A percentile compares a stretch with the other conserved stretches of the same genome.
Evolutionary conservation across 2,329 filamentous ascomycete genomes (phyloP).

Genomic region (Trichocomaceae sp.): DNA sequence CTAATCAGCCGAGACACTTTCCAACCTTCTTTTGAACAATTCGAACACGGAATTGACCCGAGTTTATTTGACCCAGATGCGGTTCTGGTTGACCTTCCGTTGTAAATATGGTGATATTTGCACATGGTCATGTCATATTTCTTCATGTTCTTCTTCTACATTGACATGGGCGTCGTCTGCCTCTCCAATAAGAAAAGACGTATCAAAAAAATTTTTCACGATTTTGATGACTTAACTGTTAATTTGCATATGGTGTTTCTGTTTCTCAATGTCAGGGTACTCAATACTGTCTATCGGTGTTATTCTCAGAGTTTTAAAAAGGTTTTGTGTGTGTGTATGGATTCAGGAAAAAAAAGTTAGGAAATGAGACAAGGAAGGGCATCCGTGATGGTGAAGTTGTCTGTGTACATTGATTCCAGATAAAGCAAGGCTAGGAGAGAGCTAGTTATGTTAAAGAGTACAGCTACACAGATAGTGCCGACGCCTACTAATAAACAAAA

Average conservation of each 20-base stretch:
- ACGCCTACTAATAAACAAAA: background rate
- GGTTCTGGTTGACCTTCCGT: background rate
- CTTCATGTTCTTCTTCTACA: background rate
- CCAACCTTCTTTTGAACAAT: background rate
- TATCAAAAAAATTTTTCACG: background rate
- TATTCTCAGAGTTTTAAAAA: background rate
- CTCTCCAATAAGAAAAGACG: background rate
- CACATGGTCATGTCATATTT: conserved; percentile 3
- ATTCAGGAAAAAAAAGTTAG: background rate
- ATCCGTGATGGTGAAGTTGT: background rate
- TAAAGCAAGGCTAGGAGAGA: background rate
- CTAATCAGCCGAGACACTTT: background rate
- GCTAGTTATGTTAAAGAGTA: background rate
- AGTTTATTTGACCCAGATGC: conserved; percentile 8
- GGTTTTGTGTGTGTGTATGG: background rate
- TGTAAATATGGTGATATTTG: conserved; percentile 1
- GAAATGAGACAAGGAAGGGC: background rate
- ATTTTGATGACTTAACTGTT: background rate
- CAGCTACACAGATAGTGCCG: background rate
- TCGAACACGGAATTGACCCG: conserved; percentile 1
- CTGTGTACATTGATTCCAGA: conserved; percentile 2
- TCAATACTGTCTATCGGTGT: background rate
- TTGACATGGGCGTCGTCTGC: background rate
- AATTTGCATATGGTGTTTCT: background rate
- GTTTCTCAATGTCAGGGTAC: background rate